These are phyloP conservation scores for Trichomonas vaginalis DNA, from an alignment of 208 protist species.

Conservation along the genomic window DNA sequence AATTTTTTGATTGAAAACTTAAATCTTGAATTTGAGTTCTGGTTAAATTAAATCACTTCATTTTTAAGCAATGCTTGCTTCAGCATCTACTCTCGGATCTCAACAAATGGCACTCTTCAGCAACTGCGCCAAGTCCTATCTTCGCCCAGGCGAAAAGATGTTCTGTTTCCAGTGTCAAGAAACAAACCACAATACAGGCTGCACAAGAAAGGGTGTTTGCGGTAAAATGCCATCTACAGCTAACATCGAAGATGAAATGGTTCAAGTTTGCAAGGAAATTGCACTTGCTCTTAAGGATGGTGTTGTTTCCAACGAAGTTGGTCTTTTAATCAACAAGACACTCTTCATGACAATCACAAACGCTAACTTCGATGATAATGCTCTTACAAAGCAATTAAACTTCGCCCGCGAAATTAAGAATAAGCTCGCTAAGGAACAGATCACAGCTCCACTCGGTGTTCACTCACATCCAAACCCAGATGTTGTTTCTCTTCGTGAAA, in stretches of 20 bases:
- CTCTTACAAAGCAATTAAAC: neutral
- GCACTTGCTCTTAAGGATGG: neutral
- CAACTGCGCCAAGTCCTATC: neutral
- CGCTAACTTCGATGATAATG: neutral
- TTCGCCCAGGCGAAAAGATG: neutral
- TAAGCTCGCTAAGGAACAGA: neutral
- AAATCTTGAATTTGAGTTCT: too few species aligned
- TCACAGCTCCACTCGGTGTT: neutral
- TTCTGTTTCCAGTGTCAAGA: conserved; percentile 4
- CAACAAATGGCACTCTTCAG: too few species aligned
- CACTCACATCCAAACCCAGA: neutral
- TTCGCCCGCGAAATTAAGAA: neutral
- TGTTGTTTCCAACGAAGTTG: neutral
- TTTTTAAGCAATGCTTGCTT: too few species aligned
- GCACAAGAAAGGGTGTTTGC: neutral
- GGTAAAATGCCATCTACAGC: neutral
- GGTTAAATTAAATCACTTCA: too few species aligned
- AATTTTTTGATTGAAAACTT: too few species aligned
- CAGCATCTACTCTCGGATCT: too few species aligned
- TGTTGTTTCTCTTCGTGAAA: neutral
- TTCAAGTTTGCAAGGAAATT: neutral
- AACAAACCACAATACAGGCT: neutral
- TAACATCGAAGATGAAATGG: neutral
- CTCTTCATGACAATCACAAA: neutral
- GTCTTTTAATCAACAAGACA: neutral